Conservation (phyloP, 768 basidiomycete genomes). For the Russula dissimulans region DNA sequence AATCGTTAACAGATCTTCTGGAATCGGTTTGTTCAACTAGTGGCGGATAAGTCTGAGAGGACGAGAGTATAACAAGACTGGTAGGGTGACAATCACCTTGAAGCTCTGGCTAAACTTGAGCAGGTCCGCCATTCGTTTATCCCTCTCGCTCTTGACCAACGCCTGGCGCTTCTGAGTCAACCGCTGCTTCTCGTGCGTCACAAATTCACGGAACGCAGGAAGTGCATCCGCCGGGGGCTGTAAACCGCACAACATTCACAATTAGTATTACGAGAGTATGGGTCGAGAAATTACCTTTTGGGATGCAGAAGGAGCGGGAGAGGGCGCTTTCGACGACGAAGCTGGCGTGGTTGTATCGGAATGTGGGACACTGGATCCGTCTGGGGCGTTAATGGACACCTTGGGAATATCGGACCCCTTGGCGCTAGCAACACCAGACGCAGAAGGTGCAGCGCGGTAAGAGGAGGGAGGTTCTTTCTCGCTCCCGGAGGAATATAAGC, state of each 20-base stretch:
- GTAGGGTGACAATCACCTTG: slow-evolving; percentile 51
- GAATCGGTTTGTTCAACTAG: slow-evolving; percentile 90
- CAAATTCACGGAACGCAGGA: slow-evolving; percentile 86
- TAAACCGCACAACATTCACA: slow-evolving; percentile 6
- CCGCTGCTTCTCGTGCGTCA: slow-evolving; percentile 83
- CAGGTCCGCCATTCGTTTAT: slow-evolving; percentile 87
- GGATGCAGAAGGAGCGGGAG: slow-evolving; percentile 46
- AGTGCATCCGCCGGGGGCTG: slow-evolving; percentile 68
- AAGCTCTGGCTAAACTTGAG: slow-evolving; percentile 90
- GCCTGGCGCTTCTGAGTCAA: slow-evolving; percentile 87
- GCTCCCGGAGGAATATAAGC: slow-evolving; percentile 95
- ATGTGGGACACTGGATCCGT: slow-evolving; percentile 43
- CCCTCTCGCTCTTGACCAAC: slow-evolving; percentile 85
- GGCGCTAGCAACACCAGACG: slow-evolving; percentile 25
- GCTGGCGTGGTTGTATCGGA: slow-evolving; percentile 33
- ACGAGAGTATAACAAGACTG: background rate
- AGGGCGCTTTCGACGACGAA: slow-evolving; percentile 51
- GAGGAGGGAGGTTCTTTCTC: slow-evolving; percentile 37
- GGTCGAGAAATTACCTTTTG: slow-evolving; percentile 39
- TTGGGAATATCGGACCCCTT: slow-evolving; percentile 50
- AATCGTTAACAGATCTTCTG: slow-evolving; percentile 87
- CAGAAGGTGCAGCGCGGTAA: slow-evolving; percentile 22
- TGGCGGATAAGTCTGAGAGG: background rate
- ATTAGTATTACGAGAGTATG: background rate
- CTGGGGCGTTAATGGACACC: slow-evolving; percentile 70